Evolutionary conservation across 2,329 filamentous ascomycete genomes (phyloP).

Genomic region (Thelonectria discophora): DNA sequence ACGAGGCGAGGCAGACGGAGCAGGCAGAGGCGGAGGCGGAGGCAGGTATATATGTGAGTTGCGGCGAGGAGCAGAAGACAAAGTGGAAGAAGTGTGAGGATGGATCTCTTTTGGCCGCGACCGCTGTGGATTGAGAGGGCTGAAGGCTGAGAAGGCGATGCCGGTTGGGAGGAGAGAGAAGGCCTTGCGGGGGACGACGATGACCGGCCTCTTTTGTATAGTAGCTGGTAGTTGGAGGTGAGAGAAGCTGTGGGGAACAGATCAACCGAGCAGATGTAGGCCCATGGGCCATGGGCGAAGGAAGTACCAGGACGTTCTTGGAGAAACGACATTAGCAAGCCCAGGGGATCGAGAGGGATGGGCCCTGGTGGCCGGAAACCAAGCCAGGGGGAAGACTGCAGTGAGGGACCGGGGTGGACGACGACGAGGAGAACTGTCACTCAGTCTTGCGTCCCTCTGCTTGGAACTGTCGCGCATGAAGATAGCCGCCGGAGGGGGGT

Average conservation of each 20-base stretch:
- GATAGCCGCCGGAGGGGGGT: conserved; percentile 42
- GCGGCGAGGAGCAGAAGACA: background rate
- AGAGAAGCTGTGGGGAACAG: conserved; percentile 40
- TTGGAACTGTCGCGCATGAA: conserved; percentile 43
- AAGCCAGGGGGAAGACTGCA: conserved; percentile 10
- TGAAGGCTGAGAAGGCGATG: conserved; percentile 30
- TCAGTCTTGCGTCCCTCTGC: conserved; percentile 15
- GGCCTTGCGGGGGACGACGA: conserved; percentile 41
- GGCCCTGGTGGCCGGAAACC: conserved; percentile 22
- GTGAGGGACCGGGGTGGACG: conserved; percentile 28
- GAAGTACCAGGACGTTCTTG: conserved; percentile 33
- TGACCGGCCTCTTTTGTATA: conserved; percentile 41
- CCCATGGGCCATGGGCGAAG: conserved; percentile 24
- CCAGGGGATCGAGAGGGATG: conserved; percentile 30
- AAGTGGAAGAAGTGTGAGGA: conserved; percentile 19
- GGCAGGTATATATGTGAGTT: conserved; percentile 3
- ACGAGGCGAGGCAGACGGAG: conserved; percentile 37
- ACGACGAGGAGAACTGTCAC: background rate
- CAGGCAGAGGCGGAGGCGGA: background rate
- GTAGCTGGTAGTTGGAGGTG: conserved; percentile 40
- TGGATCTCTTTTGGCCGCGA: conserved; percentile 45
- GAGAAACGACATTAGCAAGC: conserved; percentile 37
- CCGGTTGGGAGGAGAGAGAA: conserved; percentile 34
- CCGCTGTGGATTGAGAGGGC: conserved; percentile 29
- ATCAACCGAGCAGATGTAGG: conserved; percentile 34